Evolutionary conservation across 2,329 filamentous ascomycete genomes (phyloP).

Genomic region (Pseudopithomyces chartarum): DNA sequence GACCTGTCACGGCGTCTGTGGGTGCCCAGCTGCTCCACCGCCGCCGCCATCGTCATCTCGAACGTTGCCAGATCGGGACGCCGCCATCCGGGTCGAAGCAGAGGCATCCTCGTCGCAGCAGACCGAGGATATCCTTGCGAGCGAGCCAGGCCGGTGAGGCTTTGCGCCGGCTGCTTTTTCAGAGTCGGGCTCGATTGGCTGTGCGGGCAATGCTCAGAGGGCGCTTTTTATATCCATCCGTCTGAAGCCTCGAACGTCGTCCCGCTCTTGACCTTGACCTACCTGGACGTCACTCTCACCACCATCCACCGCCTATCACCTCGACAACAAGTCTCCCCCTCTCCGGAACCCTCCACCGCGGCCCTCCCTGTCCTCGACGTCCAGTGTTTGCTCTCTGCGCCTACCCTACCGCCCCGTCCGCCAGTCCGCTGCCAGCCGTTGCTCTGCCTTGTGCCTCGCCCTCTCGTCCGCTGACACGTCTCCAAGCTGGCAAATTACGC

Average conservation of each 20-base stretch:
- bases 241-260: constrained; percentile 34
- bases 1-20: constrained; percentile 37
- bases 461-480: constrained; percentile 31
- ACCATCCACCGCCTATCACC: constrained; percentile 15
- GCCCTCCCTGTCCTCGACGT: constrained; percentile 5
- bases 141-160: constrained; percentile 36
- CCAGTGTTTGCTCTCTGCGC: neutral
- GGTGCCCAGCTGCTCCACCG: constrained; percentile 34
- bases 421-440: constrained; percentile 6
- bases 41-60: constrained; percentile 33
- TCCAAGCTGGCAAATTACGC: constrained; percentile 70
- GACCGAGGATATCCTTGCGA: constrained; percentile 45
- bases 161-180: constrained; percentile 41
- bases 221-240: constrained; percentile 44
- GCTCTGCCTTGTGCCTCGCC: constrained; percentile 18
- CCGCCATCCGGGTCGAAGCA: constrained; percentile 36
- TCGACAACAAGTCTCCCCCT: constrained; percentile 6
- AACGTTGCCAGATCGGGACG: constrained; percentile 45
- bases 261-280: constrained; percentile 34
- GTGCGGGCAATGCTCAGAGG: constrained; percentile 39
- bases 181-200: constrained; percentile 44
- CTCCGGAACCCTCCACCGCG: neutral
- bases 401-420: neutral
- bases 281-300: no score
- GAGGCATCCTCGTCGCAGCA: constrained; percentile 41